Percentiles rank a stretch among this genome's conserved stretches.
Conservation (phyloP, 1,284 basidiomycete genomes). For the Boletus smithii region DNA sequence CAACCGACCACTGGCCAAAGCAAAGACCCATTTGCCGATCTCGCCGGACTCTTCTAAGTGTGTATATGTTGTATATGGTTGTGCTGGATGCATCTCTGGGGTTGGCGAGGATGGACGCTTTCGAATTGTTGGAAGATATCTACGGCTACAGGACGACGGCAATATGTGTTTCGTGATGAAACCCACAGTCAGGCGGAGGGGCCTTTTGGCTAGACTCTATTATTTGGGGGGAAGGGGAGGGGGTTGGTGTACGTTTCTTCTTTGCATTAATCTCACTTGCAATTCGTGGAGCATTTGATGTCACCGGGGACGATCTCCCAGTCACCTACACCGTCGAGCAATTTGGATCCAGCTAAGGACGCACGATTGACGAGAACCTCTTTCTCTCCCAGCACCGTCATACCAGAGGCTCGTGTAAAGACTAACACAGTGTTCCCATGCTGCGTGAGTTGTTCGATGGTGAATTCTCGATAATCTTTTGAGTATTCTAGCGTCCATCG, state of each 20-base stretch:
- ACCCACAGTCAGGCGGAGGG: neutral
- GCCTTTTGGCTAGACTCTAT: neutral
- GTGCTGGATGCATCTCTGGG: neutral
- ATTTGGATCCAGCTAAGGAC: neutral
- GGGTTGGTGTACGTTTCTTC: slow-evolving; percentile 9
- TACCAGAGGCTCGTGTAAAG: neutral
- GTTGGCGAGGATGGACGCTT: slow-evolving; percentile 2
- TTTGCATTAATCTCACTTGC: slow-evolving; percentile 13
- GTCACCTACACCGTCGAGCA: neutral
- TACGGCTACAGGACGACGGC: neutral
- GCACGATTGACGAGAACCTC: too few species aligned
- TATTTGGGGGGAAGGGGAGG: neutral
- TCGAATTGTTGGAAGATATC: slow-evolving; percentile 1
- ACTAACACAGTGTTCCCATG: too few species aligned
- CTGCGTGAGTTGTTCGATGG: too few species aligned
- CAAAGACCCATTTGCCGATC: slow-evolving; percentile 80
- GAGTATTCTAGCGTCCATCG: neutral
- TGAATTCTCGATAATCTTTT: too few species aligned
- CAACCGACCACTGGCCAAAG: slow-evolving; percentile 35
- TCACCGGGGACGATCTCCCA: too few species aligned
- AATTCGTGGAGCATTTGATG: neutral
- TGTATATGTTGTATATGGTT: neutral
- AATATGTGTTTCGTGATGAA: slow-evolving; percentile 3
- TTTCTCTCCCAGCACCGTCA: neutral
- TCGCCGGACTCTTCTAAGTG: slow-evolving; percentile 66